Base-by-base conservation (phyloP, 495 filamentous ascomycete genomes). In the Neurospora discreta region DNA sequence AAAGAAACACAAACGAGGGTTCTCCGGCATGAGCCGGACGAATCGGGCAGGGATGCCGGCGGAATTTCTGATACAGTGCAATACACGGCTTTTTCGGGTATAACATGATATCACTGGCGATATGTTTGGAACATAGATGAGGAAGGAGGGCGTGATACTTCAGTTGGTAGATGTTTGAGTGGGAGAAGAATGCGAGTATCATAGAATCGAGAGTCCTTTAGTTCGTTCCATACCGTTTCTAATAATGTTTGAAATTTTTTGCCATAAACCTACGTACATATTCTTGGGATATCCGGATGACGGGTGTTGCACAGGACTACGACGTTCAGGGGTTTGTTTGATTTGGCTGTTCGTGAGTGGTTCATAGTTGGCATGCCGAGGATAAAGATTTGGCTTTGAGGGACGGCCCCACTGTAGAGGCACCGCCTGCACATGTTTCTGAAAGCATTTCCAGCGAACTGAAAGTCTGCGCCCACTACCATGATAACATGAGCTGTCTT, bases 351-450 rank as follows among this genome's bases (percentile, higher is more conserved):
- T 26, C 30, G 26, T 65, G 52, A 65, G 52, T 65, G 52, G 26
- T 65, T 33, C 52, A 65, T 18, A 36, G 6, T 33, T 65, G 26
- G 26, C 52, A 65, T 65, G 71, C 71, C 71, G 71, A 72, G 71
- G 71, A 72, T 72, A 68, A 70, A 72, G 44, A 46, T 70, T 18
- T 69, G 68, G 67, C 42, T 46, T 16, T 18, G 52, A 33, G 9
- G 16, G 15, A 30, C 13, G 15, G 2, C 26, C 52, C 52, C 52
- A 65, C 52, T 15, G 33, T 33, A 5, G 20, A 23, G 38, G 65
- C 26, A 69, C 71, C 52, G 60, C 38, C 71, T 44, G 20, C 71
- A 70, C 71, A 72, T 72, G 71, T 43, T 72, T 72, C 6, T 36
- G 33, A 3, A 36, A 5, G 6, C 33, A 36, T 5, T 5, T 36